A percentile compares a stretch with the other conserved stretches of the same genome.
Evolutionary conservation across 352 stramenopile genomes (phyloP).

Genomic region (Phytophthora vignae): DNA sequence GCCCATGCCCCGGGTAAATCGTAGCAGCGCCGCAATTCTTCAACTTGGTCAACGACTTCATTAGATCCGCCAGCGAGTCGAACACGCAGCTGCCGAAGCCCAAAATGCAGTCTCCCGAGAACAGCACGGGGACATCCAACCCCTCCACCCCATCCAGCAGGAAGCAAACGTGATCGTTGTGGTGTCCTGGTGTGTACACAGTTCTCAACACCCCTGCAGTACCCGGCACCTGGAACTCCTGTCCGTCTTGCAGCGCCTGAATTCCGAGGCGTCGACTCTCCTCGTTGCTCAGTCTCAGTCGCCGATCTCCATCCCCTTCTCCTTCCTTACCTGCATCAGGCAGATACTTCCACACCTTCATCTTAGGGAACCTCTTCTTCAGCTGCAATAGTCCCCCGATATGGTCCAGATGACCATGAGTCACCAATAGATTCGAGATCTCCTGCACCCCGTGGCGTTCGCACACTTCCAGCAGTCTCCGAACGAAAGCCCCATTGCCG

Average conservation of each 20-base stretch:
- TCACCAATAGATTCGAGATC: constrained; percentile 87
- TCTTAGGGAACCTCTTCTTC: constrained; percentile 55
- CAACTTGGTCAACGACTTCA: constrained; percentile 72
- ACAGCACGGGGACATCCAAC: constrained; percentile 45
- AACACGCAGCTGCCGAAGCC: constrained; percentile 89
- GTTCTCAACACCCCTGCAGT: constrained; percentile 44
- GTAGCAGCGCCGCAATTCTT: constrained; percentile 41
- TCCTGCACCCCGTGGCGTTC: constrained; percentile 46
- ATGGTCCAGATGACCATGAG: constrained; percentile 91
- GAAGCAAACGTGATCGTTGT: constrained; percentile 88
- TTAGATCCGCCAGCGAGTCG: constrained; percentile 82
- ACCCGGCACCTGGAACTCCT: constrained; percentile 46
- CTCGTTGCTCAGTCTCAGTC: constrained; percentile 55
- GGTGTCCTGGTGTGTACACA: constrained; percentile 87
- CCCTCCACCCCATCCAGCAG: constrained; percentile 48
- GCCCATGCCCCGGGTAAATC: constrained; percentile 84
- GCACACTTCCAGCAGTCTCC: constrained; percentile 53
- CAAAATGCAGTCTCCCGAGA: constrained; percentile 89
- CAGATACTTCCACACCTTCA: constrained; percentile 80
- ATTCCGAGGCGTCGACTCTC: constrained; percentile 62
- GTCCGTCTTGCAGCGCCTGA: constrained; percentile 43
- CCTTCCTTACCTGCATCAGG: constrained; percentile 35
- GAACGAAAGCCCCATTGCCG: constrained; percentile 66
- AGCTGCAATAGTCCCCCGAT: constrained; percentile 82
- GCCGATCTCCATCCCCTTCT: constrained; percentile 40